Percentiles rank a stretch among this genome's conserved stretches.
Evolutionary conservation across 2,329 filamentous ascomycete genomes (phyloP).

Genomic region (Tolypocladium capitatum): DNA sequence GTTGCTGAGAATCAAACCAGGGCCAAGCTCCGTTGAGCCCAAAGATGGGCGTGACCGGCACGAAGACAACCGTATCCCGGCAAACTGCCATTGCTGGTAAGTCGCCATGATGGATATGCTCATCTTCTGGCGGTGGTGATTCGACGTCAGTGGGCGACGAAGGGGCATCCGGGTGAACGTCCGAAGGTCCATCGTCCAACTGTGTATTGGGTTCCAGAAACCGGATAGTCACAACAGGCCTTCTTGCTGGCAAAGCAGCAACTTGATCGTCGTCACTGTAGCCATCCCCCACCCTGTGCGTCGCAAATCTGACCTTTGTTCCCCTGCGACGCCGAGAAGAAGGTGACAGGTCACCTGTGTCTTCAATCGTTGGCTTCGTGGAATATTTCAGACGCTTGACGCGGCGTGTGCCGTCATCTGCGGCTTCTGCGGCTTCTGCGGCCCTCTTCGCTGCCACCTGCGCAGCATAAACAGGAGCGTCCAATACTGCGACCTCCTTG

Average conservation of each 20-base stretch:
- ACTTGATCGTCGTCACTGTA: not conserved
- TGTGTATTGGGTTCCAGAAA: slow-evolving; percentile 30
- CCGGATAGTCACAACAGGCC: slow-evolving; percentile 8
- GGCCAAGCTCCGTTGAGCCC: slow-evolving; percentile 19
- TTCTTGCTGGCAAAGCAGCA: not conserved
- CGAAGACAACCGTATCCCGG: slow-evolving; percentile 2
- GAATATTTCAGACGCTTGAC: slow-evolving; percentile 5
- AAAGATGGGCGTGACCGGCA: slow-evolving; percentile 10
- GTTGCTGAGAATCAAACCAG: slow-evolving; percentile 15
- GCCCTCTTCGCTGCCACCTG: slow-evolving; percentile 21
- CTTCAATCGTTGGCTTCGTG: not conserved
- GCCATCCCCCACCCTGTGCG: not conserved
- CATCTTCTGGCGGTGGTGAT: not conserved
- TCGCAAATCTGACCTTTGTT: not conserved
- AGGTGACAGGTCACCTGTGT: not conserved
- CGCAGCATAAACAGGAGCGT: slow-evolving; percentile 36
- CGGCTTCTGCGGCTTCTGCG: slow-evolving; percentile 9
- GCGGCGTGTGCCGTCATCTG: slow-evolving; percentile 8
- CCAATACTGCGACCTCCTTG: slow-evolving; percentile 32
- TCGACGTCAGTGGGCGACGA: not conserved
- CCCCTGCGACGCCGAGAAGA: not conserved
- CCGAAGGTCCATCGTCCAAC: slow-evolving; percentile 9
- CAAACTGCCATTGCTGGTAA: not conserved
- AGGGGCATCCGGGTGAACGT: not conserved
- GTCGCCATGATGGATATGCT: not conserved